Evolutionary conservation across 2,329 filamentous ascomycete genomes (phyloP).

Genomic region (Botrytis squamosa): DNA sequence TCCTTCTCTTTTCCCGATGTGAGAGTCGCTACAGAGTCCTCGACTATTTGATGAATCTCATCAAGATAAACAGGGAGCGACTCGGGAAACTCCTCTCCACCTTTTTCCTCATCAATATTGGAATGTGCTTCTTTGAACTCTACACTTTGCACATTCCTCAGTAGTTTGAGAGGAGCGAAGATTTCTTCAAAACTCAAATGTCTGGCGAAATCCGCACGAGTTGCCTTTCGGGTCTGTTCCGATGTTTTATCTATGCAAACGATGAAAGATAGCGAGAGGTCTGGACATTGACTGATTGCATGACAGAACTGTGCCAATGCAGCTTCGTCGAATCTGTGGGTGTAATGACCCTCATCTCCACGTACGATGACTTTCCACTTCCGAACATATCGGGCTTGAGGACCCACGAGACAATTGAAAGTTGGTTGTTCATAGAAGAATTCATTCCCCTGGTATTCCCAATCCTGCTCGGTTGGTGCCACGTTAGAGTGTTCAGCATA

Average conservation of each 20-base stretch:
- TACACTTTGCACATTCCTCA: neutral
- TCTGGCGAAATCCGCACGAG: neutral
- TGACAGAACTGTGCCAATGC: neutral
- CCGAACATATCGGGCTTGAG: neutral
- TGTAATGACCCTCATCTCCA: neutral
- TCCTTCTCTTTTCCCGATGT: neutral
- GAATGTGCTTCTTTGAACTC: constrained; percentile 4
- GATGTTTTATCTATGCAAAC: neutral
- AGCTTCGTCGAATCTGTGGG: neutral
- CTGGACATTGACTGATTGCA: neutral
- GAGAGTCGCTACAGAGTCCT: neutral
- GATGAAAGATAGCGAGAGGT: neutral
- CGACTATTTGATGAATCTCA: neutral
- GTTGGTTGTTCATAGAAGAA: neutral
- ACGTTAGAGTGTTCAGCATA: neutral
- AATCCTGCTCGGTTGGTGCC: neutral
- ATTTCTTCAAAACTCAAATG: neutral
- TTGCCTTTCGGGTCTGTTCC: neutral
- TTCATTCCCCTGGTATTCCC: neutral
- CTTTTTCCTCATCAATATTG: too few species aligned
- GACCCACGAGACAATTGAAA: neutral
- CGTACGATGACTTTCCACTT: neutral
- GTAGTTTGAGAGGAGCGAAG: neutral
- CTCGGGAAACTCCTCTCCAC: neutral
- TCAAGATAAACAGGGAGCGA: neutral